Conservation (phyloP, 805 yeast genomes). For the Kazachstania kunashirensis region DNA sequence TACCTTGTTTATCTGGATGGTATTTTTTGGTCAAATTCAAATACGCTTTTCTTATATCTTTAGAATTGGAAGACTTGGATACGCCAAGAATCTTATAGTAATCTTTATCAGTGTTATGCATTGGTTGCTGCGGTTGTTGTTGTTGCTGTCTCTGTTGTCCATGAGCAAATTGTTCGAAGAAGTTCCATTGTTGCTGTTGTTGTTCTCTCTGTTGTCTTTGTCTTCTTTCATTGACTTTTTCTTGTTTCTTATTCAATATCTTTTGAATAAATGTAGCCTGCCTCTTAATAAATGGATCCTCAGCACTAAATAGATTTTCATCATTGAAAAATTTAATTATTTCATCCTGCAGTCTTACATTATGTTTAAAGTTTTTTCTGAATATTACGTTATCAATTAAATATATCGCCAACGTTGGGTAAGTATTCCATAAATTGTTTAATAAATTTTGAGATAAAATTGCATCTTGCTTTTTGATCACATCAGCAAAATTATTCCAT, state of each 20-base stretch:
- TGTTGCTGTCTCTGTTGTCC: conserved; percentile 29
- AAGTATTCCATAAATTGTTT: conserved; percentile 19
- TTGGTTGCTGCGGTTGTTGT: conserved; percentile 29
- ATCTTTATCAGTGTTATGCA: conserved; percentile 40
- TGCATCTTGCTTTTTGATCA: conserved; percentile 7
- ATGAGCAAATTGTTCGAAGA: conserved; percentile 19
- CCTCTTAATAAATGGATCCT: conserved; percentile 11
- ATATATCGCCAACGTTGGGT: conserved; percentile 23
- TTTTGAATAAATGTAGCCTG: conserved; percentile 31
- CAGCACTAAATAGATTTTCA: conserved; percentile 12
- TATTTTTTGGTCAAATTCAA: conserved; percentile 65
- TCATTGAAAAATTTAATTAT: conserved; percentile 19
- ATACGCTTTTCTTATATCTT: conserved; percentile 72
- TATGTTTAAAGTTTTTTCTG: conserved; percentile 7
- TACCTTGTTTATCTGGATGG: conserved; percentile 88
- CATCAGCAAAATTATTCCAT: conserved; percentile 7
- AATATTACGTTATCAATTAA: conserved; percentile 13
- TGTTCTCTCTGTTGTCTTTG: conserved; percentile 34
- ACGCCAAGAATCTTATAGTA: conserved; percentile 74
- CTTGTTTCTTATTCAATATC: conserved; percentile 9
- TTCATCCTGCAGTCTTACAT: conserved; percentile 9
- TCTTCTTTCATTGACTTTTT: not conserved
- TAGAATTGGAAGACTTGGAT: conserved; percentile 52
- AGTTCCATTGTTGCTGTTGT: conserved; percentile 35
- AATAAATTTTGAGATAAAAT: conserved; percentile 14